Evolutionary conservation across 192 early-diverging fungal species (phyloP), one percentile per base, ranked within the genome.

Genomic region (Gaertneriomyces semiglobifer): DNA sequence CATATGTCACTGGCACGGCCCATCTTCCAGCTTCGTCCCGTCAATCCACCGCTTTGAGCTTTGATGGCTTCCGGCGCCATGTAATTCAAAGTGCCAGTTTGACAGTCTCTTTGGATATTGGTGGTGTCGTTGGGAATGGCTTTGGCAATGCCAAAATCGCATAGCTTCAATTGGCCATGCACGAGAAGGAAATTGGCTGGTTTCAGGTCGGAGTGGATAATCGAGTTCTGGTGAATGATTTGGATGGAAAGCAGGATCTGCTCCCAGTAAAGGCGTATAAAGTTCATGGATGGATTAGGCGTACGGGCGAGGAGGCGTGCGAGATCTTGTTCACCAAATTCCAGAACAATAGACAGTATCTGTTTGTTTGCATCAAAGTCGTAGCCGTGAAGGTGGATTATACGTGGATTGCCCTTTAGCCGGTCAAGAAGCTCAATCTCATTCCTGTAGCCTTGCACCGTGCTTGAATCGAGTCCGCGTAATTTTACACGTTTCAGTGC

Each of bases 71-170:
- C 96, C 0, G 96, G 96, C 1, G 93, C 84, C 94, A 98, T 98
- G 72, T 97, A 98, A 62, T 95, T 95, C 7, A 91, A 78, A 0
- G 96, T 98, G 3, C 96, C 96, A 18, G 88, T 77, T 62, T 93
- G 92, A 57, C 85, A 79, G 54, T 95, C 92, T 11, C 93, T 72
- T 46, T 92, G 88, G 53, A 98, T 89, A 66, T 95, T 96, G 16
- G 94, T 96, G 0, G 94, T 98, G 69, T 94, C 92, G 74, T 93
- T 93, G 7, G 90, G 83, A 44, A 96, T 94, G 0, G 87, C 74
- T 62, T 95, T 97, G n/a, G 96, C 92, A 69, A 97, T 97, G 11
- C 96, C 96, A 83, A 98, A 98, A 71, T 98, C 96, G 54, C 97
- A 97, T 58, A 98, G 74, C 66, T 97, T 98, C 10, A 98, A 71